These are phyloP conservation scores for Mortierella hygrophila DNA, from an alignment of 192 early-diverging fungal genomes.

Conservation along the genomic window DNA sequence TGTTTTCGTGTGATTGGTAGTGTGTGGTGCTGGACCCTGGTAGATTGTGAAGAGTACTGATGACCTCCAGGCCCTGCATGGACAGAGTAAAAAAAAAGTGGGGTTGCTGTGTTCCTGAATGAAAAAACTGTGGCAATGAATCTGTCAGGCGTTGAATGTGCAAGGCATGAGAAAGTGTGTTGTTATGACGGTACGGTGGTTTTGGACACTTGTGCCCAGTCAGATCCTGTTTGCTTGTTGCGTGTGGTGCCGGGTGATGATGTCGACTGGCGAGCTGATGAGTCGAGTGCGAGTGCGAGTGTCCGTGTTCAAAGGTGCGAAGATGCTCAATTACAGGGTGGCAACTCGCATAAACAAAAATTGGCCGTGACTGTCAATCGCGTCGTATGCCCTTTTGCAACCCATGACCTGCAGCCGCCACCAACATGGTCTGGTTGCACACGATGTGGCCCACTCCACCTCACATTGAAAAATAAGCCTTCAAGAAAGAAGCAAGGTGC, in stretches of 20 bases:
- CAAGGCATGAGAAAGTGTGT: neutral
- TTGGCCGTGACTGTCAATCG: neutral
- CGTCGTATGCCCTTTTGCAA: neutral
- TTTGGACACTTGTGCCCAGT: neutral
- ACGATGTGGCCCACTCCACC: too few species aligned
- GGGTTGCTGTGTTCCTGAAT: neutral
- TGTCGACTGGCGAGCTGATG: neutral
- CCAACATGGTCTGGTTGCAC: neutral
- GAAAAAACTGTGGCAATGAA: neutral
- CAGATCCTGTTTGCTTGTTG: neutral
- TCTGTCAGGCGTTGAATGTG: neutral
- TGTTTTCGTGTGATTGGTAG: neutral
- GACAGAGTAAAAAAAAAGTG: neutral
- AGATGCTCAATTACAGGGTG: neutral
- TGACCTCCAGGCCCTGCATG: neutral
- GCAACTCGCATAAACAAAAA: neutral
- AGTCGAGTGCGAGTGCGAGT: neutral
- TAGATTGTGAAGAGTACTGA: conserved; percentile 2
- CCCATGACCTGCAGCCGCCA: neutral
- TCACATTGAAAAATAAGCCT: too few species aligned
- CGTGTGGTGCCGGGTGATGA: neutral
- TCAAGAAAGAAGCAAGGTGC: too few species aligned
- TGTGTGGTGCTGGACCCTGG: neutral
- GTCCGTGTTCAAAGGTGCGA: neutral
- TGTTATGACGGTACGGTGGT: neutral